Evolutionary conservation across 1,284 basidiomycete species (phyloP).

Genomic region (Coniferiporia weirii): DNA sequence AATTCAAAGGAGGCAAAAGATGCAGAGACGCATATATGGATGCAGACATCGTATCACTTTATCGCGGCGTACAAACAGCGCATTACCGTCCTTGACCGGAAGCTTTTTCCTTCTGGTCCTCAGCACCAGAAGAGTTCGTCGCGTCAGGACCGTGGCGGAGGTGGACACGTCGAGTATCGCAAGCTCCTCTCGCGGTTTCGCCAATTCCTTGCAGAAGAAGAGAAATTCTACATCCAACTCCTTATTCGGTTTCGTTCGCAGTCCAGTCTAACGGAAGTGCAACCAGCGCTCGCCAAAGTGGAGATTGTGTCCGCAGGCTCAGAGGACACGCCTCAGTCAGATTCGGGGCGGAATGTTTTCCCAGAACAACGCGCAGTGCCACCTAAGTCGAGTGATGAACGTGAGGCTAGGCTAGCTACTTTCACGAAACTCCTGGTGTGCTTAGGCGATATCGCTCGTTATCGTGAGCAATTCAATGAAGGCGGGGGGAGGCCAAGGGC

Average conservation of each 20-base stretch:
- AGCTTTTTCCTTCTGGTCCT: conserved; percentile 42
- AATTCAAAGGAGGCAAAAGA: conserved; percentile 73
- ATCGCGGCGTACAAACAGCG: conserved; percentile 81
- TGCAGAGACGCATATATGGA: conserved; percentile 83
- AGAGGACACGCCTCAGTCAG: conserved; percentile 28
- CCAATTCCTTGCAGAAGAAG: conserved; percentile 81
- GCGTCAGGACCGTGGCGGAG: conserved; percentile 31
- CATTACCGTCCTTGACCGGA: conserved; percentile 63
- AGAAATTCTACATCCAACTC: conserved; percentile 82
- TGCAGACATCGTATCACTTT: conserved; percentile 85
- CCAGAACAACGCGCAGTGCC: conserved; percentile 43
- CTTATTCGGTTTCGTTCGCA: conserved; percentile 65
- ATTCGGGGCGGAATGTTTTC: conserved; percentile 43
- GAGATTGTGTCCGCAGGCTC: conserved; percentile 42
- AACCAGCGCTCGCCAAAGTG: conserved; percentile 49
- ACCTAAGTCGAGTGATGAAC: conserved; percentile 46
- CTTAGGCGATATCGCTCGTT: conserved; percentile 90
- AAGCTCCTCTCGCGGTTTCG: conserved; percentile 85
- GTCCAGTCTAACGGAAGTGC: conserved; percentile 60
- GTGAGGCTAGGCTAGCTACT: conserved; percentile 59
- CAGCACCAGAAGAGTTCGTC: conserved; percentile 38
- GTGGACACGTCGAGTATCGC: conserved; percentile 71
- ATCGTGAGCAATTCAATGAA: conserved; percentile 87
- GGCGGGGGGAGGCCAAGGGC: conserved; percentile 57
- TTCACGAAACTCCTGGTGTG: conserved; percentile 88